Conservation (phyloP, 805 yeast species). For the Lachancea dasiensis region DNA sequence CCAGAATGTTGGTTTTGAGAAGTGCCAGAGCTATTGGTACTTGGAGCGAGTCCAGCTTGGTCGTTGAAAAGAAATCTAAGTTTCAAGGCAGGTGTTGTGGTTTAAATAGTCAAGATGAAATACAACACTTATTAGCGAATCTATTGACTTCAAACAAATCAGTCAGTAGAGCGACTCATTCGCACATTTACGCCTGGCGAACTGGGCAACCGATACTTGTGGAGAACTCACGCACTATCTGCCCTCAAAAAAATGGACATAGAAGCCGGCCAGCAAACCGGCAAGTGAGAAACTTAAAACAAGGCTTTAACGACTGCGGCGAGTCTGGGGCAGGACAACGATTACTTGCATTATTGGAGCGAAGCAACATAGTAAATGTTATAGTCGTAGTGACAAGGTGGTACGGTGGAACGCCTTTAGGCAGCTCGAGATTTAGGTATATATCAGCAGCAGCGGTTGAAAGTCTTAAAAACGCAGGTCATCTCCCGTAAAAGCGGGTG, state of each 20-base stretch:
- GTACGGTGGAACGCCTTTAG: conserved; percentile 77
- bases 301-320: conserved; percentile 65
- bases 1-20: neutral
- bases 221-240: conserved; percentile 6
- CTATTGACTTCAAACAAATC: conserved; percentile 42
- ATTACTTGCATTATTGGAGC: conserved; percentile 48
- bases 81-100: conserved; percentile 58
- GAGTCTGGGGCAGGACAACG: conserved; percentile 70
- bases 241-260: conserved; percentile 11
- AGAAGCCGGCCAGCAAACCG: conserved; percentile 7
- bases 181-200: conserved; percentile 71
- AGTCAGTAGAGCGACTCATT: conserved; percentile 59
- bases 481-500: neutral
- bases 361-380: conserved; percentile 45
- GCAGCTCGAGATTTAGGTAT: conserved; percentile 63
- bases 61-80: conserved; percentile 51
- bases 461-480: conserved; percentile 37
- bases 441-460: conserved; percentile 53
- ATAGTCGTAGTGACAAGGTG: conserved; percentile 69
- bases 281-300: conserved; percentile 31
- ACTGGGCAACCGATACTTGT: conserved; percentile 30
- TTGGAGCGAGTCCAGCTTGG: conserved; percentile 39
- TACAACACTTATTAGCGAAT: conserved; percentile 38
- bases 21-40: conserved; percentile 3
- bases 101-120: conserved; percentile 36